Conservation (phyloP, 192 early-diverging fungal genomes). For the Linnemannia exigua region DNA sequence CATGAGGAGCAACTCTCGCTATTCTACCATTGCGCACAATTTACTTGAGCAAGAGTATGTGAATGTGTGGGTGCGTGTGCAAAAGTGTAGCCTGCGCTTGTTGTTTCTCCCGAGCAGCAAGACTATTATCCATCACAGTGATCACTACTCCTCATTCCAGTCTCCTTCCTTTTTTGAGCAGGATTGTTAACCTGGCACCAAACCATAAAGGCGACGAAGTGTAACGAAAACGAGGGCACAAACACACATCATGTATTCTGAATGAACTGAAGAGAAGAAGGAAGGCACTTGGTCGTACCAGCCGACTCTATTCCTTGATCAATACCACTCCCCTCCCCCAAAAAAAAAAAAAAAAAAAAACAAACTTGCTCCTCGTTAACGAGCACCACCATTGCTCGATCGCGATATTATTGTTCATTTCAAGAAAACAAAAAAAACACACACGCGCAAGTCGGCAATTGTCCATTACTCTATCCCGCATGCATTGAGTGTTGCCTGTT, state of each 20-base stretch:
- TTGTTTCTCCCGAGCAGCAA: background rate
- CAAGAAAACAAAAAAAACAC: background rate
- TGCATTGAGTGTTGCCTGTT: background rate
- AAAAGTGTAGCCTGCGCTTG: background rate
- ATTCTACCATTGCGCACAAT: background rate
- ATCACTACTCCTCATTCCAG: background rate
- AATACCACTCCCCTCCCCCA: background rate
- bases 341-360: too few species aligned
- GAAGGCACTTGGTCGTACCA: background rate
- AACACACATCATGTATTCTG: background rate
- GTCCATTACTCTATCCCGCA: background rate
- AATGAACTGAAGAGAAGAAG: background rate
- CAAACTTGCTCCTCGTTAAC: too few species aligned
- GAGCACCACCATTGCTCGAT: background rate
- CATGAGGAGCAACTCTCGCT: background rate
- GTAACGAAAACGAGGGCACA: constrained; percentile 23
- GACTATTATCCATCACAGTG: background rate
- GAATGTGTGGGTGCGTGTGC: background rate
- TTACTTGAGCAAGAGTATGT: background rate
- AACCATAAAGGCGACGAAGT: background rate
- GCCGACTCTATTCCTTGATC: background rate
- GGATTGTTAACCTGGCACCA: background rate
- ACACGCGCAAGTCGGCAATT: background rate
- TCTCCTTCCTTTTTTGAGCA: background rate
- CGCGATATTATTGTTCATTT: background rate